Evolutionary conservation across 2,329 filamentous ascomycete genomes (phyloP).

Genomic region (Fusarium fujikuroi): DNA sequence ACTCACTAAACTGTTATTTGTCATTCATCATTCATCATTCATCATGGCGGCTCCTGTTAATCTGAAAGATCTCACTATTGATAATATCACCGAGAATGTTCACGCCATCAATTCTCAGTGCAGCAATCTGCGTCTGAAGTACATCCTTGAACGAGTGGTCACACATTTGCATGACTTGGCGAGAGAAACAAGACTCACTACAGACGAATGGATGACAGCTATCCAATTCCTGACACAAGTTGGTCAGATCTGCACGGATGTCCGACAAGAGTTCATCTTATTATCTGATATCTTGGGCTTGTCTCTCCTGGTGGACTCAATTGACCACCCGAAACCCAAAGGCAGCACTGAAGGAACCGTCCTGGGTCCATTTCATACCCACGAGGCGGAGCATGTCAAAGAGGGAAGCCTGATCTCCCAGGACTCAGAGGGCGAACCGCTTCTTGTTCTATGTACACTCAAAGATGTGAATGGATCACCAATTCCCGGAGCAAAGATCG

Average conservation of each 20-base stretch:
- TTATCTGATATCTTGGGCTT: constrained; percentile 80
- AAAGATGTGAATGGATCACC: constrained; percentile 70
- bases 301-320: constrained; percentile 78
- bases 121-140: constrained; percentile 69
- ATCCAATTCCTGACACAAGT: constrained; percentile 74
- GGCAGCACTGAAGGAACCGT: constrained; percentile 78
- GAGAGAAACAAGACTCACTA: constrained; percentile 77
- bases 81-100: constrained; percentile 80
- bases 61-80: constrained; percentile 68
- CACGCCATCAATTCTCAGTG: constrained; percentile 76
- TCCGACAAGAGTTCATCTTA: constrained; percentile 81
- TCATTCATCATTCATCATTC: not conserved
- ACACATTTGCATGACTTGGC: constrained; percentile 81
- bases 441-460: constrained; percentile 74
- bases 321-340: constrained; percentile 79
- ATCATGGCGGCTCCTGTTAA: constrained; percentile 17
- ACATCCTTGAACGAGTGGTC: constrained; percentile 75
- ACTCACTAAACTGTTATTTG: not conserved
- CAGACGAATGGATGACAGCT: constrained; percentile 77
- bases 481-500: constrained; percentile 71
- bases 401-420: constrained; percentile 69
- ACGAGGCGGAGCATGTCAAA: constrained; percentile 67
- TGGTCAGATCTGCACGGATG: constrained; percentile 75
- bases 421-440: constrained; percentile 72
- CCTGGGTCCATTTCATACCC: constrained; percentile 83